These are phyloP conservation scores for Teratosphaeria epicoccoides DNA, from an alignment of 2,329 filamentous ascomycete genomes.

Conservation along the genomic window DNA sequence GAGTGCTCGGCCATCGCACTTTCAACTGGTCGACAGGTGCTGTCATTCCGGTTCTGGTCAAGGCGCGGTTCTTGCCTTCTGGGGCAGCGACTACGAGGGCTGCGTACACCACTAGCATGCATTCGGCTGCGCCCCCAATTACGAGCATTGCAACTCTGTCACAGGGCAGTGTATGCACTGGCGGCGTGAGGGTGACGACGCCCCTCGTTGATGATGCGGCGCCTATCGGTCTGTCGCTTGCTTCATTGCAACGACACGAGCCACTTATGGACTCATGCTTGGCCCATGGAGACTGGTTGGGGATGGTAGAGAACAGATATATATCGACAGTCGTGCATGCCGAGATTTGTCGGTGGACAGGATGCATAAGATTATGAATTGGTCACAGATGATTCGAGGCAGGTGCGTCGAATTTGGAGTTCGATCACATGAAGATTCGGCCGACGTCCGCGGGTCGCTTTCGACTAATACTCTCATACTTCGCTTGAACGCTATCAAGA, in stretches of 20 bases:
- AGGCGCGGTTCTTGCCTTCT: slow-evolving; percentile 39
- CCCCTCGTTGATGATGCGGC: not conserved
- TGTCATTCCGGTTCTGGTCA: slow-evolving; percentile 57
- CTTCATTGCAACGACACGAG: not conserved
- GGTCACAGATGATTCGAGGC: too few species aligned
- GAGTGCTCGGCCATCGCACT: slow-evolving; percentile 48
- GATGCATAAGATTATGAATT: too few species aligned
- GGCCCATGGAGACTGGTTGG: not conserved
- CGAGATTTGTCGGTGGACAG: not conserved
- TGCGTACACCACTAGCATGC: slow-evolving; percentile 24
- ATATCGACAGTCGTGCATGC: not conserved
- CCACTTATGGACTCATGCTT: not conserved
- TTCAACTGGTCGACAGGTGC: slow-evolving; percentile 57
- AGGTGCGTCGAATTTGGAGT: not conserved
- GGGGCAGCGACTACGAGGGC: slow-evolving; percentile 23
- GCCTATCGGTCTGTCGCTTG: not conserved
- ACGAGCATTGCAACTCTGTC: slow-evolving; percentile 18
- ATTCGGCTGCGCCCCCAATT: slow-evolving; percentile 25
- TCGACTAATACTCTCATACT: too few species aligned
- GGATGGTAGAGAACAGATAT: not conserved
- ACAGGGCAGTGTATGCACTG: slow-evolving; percentile 22
- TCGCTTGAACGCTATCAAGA: not conserved
- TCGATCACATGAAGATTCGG: not conserved
- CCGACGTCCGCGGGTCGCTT: too few species aligned
- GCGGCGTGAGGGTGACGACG: slow-evolving; percentile 1